A percentile compares a stretch with the other conserved stretches of the same genome.
phyloP scores from a whole-genome alignment of 371 early-diverging fungal genomes.

The Rhizopus microsporus region DNA sequence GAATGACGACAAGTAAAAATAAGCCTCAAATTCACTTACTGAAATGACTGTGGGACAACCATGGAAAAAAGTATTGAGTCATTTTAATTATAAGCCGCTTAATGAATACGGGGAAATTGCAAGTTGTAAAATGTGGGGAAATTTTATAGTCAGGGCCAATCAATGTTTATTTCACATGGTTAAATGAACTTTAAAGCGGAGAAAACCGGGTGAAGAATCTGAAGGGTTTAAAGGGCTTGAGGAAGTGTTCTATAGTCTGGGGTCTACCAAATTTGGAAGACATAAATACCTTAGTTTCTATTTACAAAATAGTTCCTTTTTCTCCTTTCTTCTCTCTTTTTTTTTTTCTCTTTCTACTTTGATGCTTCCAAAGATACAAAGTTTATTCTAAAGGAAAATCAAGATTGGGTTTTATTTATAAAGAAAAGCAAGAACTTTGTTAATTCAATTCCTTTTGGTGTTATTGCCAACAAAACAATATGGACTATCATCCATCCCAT shows the following conservation, averaged over 20 bases:
- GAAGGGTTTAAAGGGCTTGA: constrained; percentile 25
- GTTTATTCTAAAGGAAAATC: too few species aligned
- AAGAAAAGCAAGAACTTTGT: background rate
- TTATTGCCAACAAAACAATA: constrained; percentile 12
- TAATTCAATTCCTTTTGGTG: constrained; percentile 1
- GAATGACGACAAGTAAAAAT: too few species aligned
- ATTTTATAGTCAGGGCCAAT: background rate
- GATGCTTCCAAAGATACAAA: background rate
- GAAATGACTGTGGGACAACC: too few species aligned
- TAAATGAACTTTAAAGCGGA: constrained; percentile 17
- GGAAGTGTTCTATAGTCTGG: background rate
- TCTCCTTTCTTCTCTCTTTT: constrained; percentile 13
- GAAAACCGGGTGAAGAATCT: constrained; percentile 25
- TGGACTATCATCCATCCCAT: constrained; percentile 32
- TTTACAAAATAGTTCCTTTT: constrained; percentile 2
- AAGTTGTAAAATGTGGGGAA: constrained; percentile 4
- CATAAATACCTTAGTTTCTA: background rate
- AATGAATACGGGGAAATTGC: too few species aligned
- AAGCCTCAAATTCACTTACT: too few species aligned
- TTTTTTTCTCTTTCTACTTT: constrained; percentile 14
- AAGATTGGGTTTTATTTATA: too few species aligned
- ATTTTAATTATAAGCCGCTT: background rate
- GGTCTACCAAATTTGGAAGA: constrained; percentile 4
- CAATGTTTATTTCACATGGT: background rate
- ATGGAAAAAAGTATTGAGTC: too few species aligned